These are phyloP conservation scores for Cyathus striatus DNA, from an alignment of 768 basidiomycete genomes.

Conservation along the genomic window DNA sequence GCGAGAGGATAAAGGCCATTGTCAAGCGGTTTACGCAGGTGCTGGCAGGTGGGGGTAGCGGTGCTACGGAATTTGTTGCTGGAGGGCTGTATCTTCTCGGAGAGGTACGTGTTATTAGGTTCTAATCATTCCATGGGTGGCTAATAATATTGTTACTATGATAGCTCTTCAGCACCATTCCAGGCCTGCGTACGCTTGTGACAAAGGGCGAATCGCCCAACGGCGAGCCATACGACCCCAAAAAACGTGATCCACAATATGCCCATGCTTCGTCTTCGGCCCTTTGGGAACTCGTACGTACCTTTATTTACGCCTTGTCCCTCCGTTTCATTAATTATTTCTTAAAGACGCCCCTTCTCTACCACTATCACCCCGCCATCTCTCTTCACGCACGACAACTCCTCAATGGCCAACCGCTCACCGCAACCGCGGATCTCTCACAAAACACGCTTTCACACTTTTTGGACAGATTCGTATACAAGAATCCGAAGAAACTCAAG, in stretches of 20 bases:
- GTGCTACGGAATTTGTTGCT: conserved; percentile 82
- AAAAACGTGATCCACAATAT: conserved; percentile 86
- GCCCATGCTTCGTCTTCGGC: conserved; percentile 76
- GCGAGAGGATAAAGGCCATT: conserved; percentile 70
- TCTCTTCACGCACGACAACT: conserved; percentile 84
- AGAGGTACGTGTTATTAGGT: conserved; percentile 50
- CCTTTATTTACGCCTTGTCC: neutral
- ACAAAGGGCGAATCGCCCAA: conserved; percentile 18
- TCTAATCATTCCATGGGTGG: neutral
- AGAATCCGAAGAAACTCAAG: conserved; percentile 79
- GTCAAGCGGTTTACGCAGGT: conserved; percentile 82
- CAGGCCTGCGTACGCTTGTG: conserved; percentile 36
- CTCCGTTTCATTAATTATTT: neutral
- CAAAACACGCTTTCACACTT: conserved; percentile 93
- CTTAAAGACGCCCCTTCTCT: conserved; percentile 66
- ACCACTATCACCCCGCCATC: conserved; percentile 89
- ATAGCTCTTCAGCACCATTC: conserved; percentile 36
- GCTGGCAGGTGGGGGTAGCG: conserved; percentile 61
- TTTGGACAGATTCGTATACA: conserved; percentile 95
- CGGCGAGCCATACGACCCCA: conserved; percentile 65
- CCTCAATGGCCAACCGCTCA: conserved; percentile 64
- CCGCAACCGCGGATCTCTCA: conserved; percentile 82
- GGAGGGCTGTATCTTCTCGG: conserved; percentile 85
- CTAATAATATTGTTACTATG: conserved; percentile 1
- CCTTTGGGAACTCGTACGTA: conserved; percentile 85